phyloP scores from a whole-genome alignment of 148 eudicot species.

The Polygonum maritimum region DNA sequence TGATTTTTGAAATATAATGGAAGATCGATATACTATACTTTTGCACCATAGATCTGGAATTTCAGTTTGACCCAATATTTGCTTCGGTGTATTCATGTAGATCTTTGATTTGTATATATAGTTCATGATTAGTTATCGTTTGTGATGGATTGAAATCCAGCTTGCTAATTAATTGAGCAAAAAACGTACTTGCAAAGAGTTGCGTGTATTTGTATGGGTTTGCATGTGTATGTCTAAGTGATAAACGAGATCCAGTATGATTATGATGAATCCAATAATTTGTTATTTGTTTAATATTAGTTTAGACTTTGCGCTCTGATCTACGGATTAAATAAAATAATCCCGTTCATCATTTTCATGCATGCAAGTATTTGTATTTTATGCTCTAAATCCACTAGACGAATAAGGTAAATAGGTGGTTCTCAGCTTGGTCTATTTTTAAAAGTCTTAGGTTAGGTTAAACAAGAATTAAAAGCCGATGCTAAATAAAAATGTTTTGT shows the following conservation, averaged over 20 bases:
- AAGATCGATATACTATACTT: constrained; percentile 4
- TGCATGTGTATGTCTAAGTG: not conserved
- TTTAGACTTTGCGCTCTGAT: not conserved
- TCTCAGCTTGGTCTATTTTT: not conserved
- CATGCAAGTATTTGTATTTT: not conserved
- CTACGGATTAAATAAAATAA: not conserved
- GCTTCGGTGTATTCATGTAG: too few relatives aligned
- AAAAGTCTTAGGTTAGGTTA: not conserved
- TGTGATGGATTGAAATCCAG: not conserved
- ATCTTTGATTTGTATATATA: too few relatives aligned
- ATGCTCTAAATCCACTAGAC: not conserved
- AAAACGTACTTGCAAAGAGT: not conserved
- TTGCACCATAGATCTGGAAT: not conserved
- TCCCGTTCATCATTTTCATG: not conserved
- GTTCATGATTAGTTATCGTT: too few relatives aligned
- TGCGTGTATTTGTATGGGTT: not conserved
- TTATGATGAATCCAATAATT: not conserved
- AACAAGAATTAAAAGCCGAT: not conserved
- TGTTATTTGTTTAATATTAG: not conserved
- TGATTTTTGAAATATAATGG: constrained; percentile 6
- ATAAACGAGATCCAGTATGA: not conserved
- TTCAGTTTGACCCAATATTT: not conserved
- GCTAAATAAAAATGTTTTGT: not conserved
- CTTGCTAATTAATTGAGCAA: not conserved
- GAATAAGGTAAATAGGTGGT: not conserved